phyloP scores from a whole-genome alignment of 2,329 filamentous ascomycete species.

The Colletotrichum tropicicola region DNA sequence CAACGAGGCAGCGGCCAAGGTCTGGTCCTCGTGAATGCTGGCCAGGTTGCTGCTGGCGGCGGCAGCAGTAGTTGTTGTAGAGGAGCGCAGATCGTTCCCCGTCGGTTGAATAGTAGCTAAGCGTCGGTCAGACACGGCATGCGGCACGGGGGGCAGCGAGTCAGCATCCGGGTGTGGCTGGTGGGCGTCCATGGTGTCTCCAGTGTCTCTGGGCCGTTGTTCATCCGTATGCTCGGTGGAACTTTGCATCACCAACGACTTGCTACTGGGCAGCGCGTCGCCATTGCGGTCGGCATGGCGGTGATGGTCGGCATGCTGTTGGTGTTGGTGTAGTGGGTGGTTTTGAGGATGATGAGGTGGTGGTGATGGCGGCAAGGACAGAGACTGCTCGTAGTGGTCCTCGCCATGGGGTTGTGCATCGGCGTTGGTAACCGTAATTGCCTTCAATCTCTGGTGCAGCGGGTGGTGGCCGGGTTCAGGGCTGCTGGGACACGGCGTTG shows the following conservation, averaged over 20 bases:
- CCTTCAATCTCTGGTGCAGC: conserved; percentile 25
- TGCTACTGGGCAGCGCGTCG: conserved; percentile 4
- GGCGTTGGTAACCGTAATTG: conserved; percentile 11
- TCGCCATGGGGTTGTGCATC: not conserved
- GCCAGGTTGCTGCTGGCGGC: conserved; percentile 23
- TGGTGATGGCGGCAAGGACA: not conserved
- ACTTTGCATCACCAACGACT: conserved; percentile 26
- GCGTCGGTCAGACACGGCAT: conserved; percentile 29
- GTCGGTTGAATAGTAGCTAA: conserved; percentile 32
- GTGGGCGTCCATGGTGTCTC: conserved; percentile 22
- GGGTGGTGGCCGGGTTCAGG: conserved; percentile 12
- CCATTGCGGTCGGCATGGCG: not conserved
- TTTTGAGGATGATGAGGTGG: conserved; percentile 25
- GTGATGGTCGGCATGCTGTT: not conserved
- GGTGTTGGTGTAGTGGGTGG: conserved; percentile 15
- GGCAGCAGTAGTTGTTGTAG: conserved; percentile 34
- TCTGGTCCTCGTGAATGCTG: conserved; percentile 31
- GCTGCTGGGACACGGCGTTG: conserved; percentile 12
- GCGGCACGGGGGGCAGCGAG: conserved; percentile 24
- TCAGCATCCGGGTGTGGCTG: conserved; percentile 20
- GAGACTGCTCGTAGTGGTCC: not conserved
- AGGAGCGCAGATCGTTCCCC: conserved; percentile 45
- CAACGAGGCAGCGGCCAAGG: not conserved
- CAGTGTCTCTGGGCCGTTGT: conserved; percentile 18
- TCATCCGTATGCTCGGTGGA: conserved; percentile 9